Percentiles rank a stretch among this genome's conserved stretches.
Evolutionary conservation across 257 asterid genomes (phyloP).

Genomic region (Przewalskia tangutica): DNA sequence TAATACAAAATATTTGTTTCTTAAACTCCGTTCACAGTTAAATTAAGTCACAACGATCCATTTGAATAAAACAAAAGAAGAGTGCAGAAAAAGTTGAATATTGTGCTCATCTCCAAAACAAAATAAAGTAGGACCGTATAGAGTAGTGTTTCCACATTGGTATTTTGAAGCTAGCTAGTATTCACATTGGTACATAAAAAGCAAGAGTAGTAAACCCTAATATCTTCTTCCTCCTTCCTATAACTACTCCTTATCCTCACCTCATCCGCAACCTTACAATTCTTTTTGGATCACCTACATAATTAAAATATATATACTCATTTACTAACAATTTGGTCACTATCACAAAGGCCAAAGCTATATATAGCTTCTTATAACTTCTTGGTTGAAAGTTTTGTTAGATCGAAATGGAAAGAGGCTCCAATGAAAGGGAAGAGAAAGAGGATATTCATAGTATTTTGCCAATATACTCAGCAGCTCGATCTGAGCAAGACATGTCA

Average conservation of each 20-base stretch:
- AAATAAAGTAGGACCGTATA: neutral
- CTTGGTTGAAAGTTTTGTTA: neutral
- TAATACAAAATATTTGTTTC: too few species aligned
- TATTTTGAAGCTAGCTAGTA: neutral
- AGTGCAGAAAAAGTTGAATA: neutral
- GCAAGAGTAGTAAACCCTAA: conserved; percentile 10
- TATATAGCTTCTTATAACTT: too few species aligned
- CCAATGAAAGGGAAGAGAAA: conserved; percentile 26
- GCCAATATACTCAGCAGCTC: conserved; percentile 42
- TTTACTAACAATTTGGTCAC: too few species aligned
- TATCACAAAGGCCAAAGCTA: too few species aligned
- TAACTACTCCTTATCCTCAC: neutral
- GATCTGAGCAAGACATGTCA: conserved; percentile 76
- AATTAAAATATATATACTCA: too few species aligned
- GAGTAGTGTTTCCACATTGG: neutral
- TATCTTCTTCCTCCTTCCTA: neutral
- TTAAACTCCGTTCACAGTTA: too few species aligned
- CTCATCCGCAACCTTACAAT: neutral
- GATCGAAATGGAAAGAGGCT: conserved; percentile 52
- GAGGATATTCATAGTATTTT: neutral
- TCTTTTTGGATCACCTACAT: too few species aligned
- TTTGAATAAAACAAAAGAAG: neutral
- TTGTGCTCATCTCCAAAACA: neutral
- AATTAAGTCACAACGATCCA: too few species aligned
- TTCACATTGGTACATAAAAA: neutral